Base-by-base conservation (phyloP, 2,329 filamentous ascomycete species). In the Arachnomyces sp. region DNA sequence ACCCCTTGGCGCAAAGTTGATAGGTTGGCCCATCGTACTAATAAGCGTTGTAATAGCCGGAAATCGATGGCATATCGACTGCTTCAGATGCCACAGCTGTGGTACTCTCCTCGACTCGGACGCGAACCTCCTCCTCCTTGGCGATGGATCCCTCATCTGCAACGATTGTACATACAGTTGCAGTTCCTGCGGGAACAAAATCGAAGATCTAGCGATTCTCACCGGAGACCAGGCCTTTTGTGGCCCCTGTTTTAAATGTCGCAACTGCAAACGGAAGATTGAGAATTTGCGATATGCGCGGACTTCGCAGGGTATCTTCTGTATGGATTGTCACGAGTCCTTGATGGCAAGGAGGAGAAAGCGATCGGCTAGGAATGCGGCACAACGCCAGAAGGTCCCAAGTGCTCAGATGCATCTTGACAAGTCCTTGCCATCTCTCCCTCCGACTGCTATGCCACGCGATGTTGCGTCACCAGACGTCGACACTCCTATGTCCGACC, bases 131-230 rank as follows among this genome's bases (percentile, higher is more conserved):
- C 81, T 98, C 38, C 83, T 98, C 17, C 85, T 98, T 48, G 92
- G 92, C 61, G 92, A 98, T 68, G 92, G 92, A 50, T 96, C 90
- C 13, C 79, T 98, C 51, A 96, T 98, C 54, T 98, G 92, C 75
- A 96, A 95, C 71, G 95, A 95, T 66, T 98, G 92, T 71, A 96
- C 92, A 39, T 98, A 98, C 65, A 95, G 89, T 73, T 98, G 92
- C 72, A 95, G 82, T 64, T 89, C 89, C 39, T 98, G 92, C 66
- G 81, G 82, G 44, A 90, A 94, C 71, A 98, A 98, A 72, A 98
- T 98, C 52, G 92, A 98, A 62, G 92, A 98, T 61, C 74, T 96
- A 47, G 92, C 92, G 48, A 98, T 98, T 62, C 73, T 98, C 51
- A 98, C 92, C 0, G 92, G 92, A 49, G 92, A 98, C 57, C 90